These are phyloP conservation scores for Candida quercuum DNA, from an alignment of 805 yeast genomes.

Conservation along the genomic window DNA sequence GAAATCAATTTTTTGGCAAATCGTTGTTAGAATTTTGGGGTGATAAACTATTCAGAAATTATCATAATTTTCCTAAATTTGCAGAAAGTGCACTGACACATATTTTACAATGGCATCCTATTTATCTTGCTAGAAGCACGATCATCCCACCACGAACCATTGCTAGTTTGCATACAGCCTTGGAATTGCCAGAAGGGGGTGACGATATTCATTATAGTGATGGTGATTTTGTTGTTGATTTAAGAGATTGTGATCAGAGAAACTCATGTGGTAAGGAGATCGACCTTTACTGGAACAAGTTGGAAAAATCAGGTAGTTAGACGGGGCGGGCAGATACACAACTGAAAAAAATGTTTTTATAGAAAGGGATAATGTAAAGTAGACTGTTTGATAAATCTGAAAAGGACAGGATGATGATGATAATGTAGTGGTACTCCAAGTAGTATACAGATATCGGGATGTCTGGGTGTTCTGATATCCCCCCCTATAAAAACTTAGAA, in stretches of 20 bases:
- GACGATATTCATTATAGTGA: slow-evolving; percentile 46
- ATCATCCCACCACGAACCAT: slow-evolving; percentile 62
- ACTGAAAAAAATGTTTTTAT: too few relatives aligned
- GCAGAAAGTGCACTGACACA: slow-evolving; percentile 78
- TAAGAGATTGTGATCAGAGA: slow-evolving; percentile 49
- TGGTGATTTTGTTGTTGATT: slow-evolving; percentile 65
- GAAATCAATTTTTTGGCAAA: slow-evolving; percentile 58
- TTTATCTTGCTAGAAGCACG: slow-evolving; percentile 63
- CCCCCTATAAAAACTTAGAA: too few relatives aligned
- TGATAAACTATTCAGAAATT: slow-evolving; percentile 65
- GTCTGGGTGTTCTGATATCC: too few relatives aligned
- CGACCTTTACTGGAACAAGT: slow-evolving; percentile 28
- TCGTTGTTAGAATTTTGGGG: slow-evolving; percentile 76
- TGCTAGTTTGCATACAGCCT: slow-evolving; percentile 38
- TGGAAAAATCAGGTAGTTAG: slow-evolving; percentile 7
- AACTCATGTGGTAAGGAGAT: slow-evolving; percentile 49
- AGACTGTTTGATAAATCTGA: too few relatives aligned
- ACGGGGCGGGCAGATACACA: neutral
- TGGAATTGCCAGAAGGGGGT: slow-evolving; percentile 30
- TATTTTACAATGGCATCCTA: slow-evolving; percentile 92
- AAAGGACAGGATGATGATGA: too few relatives aligned
- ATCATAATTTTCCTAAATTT: slow-evolving; percentile 48
- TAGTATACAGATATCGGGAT: too few relatives aligned
- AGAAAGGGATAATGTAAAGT: neutral
- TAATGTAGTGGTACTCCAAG: too few relatives aligned